Evolutionary conservation across 1,284 basidiomycete genomes (phyloP).

Genomic region (Baeospora myosura): DNA sequence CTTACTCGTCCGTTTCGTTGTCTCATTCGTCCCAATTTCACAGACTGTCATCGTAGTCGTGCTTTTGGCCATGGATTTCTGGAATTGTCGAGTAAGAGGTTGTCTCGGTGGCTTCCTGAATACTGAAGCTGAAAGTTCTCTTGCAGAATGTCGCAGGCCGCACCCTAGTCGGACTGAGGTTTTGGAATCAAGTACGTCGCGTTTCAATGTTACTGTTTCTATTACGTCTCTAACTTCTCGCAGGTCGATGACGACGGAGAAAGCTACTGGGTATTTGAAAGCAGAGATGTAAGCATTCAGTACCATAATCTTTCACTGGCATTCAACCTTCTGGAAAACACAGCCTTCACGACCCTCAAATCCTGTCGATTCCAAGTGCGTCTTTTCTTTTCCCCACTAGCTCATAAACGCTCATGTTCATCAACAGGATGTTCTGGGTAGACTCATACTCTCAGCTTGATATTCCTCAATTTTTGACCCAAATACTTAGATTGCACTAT

Average conservation of each 20-base stretch:
- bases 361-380: slow-evolving; percentile 81
- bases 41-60: slow-evolving; percentile 90
- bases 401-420: slow-evolving; percentile 6
- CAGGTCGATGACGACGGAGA: slow-evolving; percentile 92
- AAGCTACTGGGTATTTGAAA: slow-evolving; percentile 94
- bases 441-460: slow-evolving; percentile 13
- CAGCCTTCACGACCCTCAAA: slow-evolving; percentile 66
- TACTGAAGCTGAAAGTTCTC: slow-evolving; percentile 3
- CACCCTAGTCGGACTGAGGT: slow-evolving; percentile 84
- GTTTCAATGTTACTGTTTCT: slow-evolving; percentile 1
- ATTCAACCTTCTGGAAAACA: no score
- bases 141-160: slow-evolving; percentile 84
- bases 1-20: slow-evolving; percentile 1
- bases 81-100: slow-evolving; percentile 89
- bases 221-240: slow-evolving; percentile 9
- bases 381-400: slow-evolving; percentile 13
- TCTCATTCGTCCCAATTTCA: neutral
- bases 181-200: slow-evolving; percentile 82
- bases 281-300: slow-evolving; percentile 65
- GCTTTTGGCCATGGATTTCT: slow-evolving; percentile 90
- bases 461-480: slow-evolving; percentile 10
- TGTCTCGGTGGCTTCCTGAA: slow-evolving; percentile 17
- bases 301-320: no score
- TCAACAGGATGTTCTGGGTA: slow-evolving; percentile 85
- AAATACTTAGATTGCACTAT: slow-evolving; percentile 71